These are phyloP conservation scores for Suillus fuscotomentosus DNA, from an alignment of 768 basidiomycete species.

Conservation along the genomic window DNA sequence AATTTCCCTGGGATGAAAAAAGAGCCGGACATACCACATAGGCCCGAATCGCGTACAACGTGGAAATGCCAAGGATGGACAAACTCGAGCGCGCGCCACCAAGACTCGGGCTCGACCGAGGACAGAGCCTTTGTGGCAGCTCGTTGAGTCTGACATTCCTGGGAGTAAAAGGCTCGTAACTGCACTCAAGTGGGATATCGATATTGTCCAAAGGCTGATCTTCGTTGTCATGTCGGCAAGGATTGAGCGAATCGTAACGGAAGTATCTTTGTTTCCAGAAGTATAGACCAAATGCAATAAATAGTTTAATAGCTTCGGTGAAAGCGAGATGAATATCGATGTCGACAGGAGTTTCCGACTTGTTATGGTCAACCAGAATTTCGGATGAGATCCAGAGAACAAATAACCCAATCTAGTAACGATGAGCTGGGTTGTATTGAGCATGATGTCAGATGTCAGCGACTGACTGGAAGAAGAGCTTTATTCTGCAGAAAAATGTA, in stretches of 20 bases:
- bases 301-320: conserved; percentile 19
- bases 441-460: not conserved
- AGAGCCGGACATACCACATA: conserved; percentile 18
- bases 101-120: conserved; percentile 6
- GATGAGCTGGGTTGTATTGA: not conserved
- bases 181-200: conserved; percentile 9
- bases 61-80: conserved; percentile 14
- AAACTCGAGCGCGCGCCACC: conserved; percentile 14
- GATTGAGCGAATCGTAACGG: not conserved
- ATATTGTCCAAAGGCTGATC: conserved; percentile 10
- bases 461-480: conserved; percentile 1
- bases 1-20: conserved; percentile 2
- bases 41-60: conserved; percentile 15
- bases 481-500: not conserved
- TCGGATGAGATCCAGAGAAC: not conserved
- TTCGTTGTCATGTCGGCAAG: conserved; percentile 3
- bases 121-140: conserved; percentile 5
- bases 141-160: not conserved
- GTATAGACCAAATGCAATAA: conserved; percentile 18
- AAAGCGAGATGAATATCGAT: conserved; percentile 16
- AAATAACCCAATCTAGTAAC: not conserved
- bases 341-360: conserved; percentile 5
- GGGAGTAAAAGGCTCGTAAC: conserved; percentile 6
- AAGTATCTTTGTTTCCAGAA: conserved; percentile 7
- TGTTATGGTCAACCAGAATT: not conserved